Conservation (phyloP, 2,329 filamentous ascomycete species). For the Apiospora saccharicola region DNA sequence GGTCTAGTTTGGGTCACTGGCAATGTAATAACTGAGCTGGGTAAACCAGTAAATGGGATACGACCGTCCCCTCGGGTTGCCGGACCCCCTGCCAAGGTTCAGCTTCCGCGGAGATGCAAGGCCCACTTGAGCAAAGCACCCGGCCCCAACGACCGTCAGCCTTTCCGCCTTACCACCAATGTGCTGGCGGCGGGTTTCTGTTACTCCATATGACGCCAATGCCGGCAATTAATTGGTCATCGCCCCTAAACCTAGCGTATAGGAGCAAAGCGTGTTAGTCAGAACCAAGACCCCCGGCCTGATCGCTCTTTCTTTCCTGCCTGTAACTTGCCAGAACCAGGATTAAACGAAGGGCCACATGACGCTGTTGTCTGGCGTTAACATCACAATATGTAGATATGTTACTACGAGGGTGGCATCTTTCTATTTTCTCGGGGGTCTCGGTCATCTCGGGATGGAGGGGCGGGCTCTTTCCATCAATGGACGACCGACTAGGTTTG, state of each 20-base stretch:
- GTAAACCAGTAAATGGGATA: too few species aligned
- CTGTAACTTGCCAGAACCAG: conserved; percentile 1
- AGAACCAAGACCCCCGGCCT: not conserved
- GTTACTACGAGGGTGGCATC: not conserved
- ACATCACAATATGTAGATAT: not conserved
- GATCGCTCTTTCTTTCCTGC: not conserved
- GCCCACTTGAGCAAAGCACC: not conserved
- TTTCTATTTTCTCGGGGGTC: not conserved
- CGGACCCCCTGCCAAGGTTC: not conserved
- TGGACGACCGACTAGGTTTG: not conserved
- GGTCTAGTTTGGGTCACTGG: too few species aligned
- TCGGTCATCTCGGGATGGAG: conserved; percentile 7
- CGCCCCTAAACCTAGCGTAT: conserved; percentile 3
- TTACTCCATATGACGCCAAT: conserved; percentile 24
- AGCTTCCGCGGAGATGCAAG: conserved; percentile 23
- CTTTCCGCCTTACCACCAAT: not conserved
- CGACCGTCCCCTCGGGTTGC: not conserved
- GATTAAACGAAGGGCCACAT: not conserved
- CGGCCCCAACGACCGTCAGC: conserved; percentile 5
- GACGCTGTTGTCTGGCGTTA: not conserved
- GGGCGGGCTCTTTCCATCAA: not conserved
- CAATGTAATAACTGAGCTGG: too few species aligned
- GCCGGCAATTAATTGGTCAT: conserved; percentile 20
- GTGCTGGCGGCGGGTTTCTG: not conserved
- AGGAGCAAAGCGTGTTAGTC: conserved; percentile 18